A percentile compares a stretch with the other conserved stretches of the same genome.
phyloP scores from a whole-genome alignment of 2,329 filamentous ascomycete species.

The Colletotrichum salicis region DNA sequence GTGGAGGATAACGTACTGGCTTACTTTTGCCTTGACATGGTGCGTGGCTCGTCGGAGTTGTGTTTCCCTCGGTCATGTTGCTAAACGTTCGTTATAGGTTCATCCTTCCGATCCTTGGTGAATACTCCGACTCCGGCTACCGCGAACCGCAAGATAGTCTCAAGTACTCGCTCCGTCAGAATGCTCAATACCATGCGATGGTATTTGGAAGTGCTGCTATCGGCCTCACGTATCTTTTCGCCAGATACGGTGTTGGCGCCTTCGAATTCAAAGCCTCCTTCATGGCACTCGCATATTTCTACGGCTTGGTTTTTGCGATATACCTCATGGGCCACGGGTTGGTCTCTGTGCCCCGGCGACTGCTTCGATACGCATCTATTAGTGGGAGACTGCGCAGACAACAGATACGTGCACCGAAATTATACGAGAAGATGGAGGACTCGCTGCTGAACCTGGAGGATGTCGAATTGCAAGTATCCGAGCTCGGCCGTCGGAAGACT shows the following conservation, averaged over 20 bases:
- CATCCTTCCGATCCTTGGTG: slow-evolving; percentile 90
- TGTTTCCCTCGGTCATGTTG: slow-evolving; percentile 5
- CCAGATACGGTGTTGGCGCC: slow-evolving; percentile 78
- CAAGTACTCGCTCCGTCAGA: slow-evolving; percentile 85
- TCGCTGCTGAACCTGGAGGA: slow-evolving; percentile 82
- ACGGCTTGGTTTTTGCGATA: slow-evolving; percentile 90
- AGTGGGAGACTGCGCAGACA: slow-evolving; percentile 78
- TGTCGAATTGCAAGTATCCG: slow-evolving; percentile 81
- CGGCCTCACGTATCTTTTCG: slow-evolving; percentile 85
- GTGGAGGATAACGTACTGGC: slow-evolving; percentile 97
- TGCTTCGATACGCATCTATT: slow-evolving; percentile 83
- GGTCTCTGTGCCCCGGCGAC: slow-evolving; percentile 84
- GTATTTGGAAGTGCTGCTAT: slow-evolving; percentile 76
- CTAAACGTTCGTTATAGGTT: slow-evolving; percentile 64
- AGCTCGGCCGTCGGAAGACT: slow-evolving; percentile 83
- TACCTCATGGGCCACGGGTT: slow-evolving; percentile 98
- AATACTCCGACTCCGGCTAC: slow-evolving; percentile 95
- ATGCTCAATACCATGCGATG: slow-evolving; percentile 88
- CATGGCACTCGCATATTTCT: slow-evolving; percentile 95
- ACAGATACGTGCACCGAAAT: slow-evolving; percentile 80
- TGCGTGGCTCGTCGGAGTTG: slow-evolving; percentile 51
- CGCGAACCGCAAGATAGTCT: slow-evolving; percentile 84
- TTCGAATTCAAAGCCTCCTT: slow-evolving; percentile 82
- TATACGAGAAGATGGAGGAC: slow-evolving; percentile 90
- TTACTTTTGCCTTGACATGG: slow-evolving; percentile 96